Conservation (phyloP, 2,329 filamentous ascomycete species). For the Didymella segeticola region DNA sequence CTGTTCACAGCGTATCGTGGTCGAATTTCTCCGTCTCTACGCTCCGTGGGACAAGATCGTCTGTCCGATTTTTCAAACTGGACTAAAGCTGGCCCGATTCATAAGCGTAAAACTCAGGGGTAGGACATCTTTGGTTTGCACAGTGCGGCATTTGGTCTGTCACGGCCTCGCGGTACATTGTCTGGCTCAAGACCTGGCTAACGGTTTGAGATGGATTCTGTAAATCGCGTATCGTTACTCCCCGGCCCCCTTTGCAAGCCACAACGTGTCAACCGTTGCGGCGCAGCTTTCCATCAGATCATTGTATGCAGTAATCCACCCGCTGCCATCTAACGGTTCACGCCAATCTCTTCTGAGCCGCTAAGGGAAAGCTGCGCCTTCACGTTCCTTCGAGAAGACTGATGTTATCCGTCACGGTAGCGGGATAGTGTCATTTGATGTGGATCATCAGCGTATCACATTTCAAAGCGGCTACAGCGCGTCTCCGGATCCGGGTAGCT, state of each 20-base stretch:
- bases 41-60: neutral
- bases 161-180: neutral
- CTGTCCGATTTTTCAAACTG: neutral
- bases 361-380: neutral
- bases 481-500: neutral
- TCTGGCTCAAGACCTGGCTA: neutral
- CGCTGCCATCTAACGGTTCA: neutral
- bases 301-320: neutral
- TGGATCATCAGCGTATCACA: neutral
- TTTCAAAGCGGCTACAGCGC: neutral
- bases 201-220: neutral
- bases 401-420: neutral
- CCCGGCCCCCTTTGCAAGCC: conserved; percentile 1
- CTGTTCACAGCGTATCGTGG: conserved; percentile 1
- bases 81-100: neutral
- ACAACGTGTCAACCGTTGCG: conserved; percentile 1
- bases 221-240: neutral
- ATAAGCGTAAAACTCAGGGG: neutral
- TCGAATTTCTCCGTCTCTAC: neutral
- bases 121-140: neutral
- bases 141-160: neutral
- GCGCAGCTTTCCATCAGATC: neutral
- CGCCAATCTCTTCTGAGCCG: neutral
- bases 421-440: neutral
- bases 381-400: conserved; percentile 1